phyloP scores from a whole-genome alignment of 108 stramenopile species.

The Fragilariopsis cylindrus region DNA sequence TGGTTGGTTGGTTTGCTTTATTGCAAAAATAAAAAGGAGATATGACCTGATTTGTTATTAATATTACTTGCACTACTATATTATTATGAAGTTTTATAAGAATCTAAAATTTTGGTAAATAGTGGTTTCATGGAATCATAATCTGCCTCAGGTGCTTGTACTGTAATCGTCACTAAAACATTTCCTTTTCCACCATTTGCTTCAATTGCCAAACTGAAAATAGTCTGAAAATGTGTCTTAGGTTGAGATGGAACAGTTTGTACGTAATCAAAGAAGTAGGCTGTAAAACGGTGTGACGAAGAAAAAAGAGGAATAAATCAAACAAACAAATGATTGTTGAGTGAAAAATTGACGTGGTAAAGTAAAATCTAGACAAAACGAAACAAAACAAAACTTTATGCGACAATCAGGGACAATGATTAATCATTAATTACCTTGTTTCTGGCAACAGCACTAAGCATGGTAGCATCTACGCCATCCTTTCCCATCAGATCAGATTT shows the following conservation, averaged over 20 bases:
- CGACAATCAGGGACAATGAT: too few relatives aligned
- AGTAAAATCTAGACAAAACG: neutral
- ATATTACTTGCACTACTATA: neutral
- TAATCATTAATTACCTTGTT: constrained; percentile 18
- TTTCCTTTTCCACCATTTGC: constrained; percentile 62
- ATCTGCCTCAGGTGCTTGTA: constrained; percentile 64
- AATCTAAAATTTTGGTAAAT: constrained; percentile 69
- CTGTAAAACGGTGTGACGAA: neutral
- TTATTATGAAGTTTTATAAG: constrained; percentile 47
- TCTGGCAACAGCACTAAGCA: constrained; percentile 65
- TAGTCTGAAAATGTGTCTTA: constrained; percentile 68
- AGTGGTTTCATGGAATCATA: constrained; percentile 50
- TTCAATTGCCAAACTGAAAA: constrained; percentile 59
- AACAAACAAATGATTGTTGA: constrained; percentile 4
- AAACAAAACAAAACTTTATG: constrained; percentile 17
- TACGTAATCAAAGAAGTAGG: constrained; percentile 66
- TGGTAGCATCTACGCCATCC: constrained; percentile 43
- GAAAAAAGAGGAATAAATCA: too few relatives aligned
- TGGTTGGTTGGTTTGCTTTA: too few relatives aligned
- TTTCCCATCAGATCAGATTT: constrained; percentile 65
- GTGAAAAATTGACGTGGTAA: neutral
- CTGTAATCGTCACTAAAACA: constrained; percentile 72
- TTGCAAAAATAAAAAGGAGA: too few relatives aligned
- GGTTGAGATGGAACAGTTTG: constrained; percentile 33
- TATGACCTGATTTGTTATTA: neutral